Percentiles rank a stretch among this genome's conserved stretches.
Evolutionary conservation across 352 stramenopile genomes (phyloP).

Genomic region (Globisporangium solare): DNA sequence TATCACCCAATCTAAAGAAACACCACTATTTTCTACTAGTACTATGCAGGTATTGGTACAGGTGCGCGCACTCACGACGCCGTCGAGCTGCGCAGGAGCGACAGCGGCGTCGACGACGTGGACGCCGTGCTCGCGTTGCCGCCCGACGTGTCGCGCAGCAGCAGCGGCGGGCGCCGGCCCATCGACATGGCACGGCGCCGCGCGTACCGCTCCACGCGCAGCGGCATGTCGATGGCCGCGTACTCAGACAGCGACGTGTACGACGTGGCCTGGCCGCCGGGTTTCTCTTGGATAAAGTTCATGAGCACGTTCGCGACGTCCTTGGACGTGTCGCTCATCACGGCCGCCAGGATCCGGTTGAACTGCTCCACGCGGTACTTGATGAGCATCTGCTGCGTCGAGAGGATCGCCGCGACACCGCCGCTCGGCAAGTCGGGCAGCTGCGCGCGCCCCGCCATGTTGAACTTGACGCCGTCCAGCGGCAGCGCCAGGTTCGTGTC

Average conservation of each 20-base stretch:
- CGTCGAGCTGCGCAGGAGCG: neutral
- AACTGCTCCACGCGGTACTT: slow-evolving; percentile 62
- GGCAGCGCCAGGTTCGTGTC: slow-evolving; percentile 38
- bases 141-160: slow-evolving; percentile 24
- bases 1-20: too few relatives aligned
- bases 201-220: slow-evolving; percentile 57
- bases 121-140: neutral
- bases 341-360: slow-evolving; percentile 62
- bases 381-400: slow-evolving; percentile 53
- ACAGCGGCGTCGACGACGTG: neutral
- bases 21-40: neutral
- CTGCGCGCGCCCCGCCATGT: slow-evolving; percentile 36
- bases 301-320: slow-evolving; percentile 58
- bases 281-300: slow-evolving; percentile 79
- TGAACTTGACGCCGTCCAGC: slow-evolving; percentile 52
- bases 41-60: too few relatives aligned
- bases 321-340: slow-evolving; percentile 57
- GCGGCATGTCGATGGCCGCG: slow-evolving; percentile 61
- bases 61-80: neutral
- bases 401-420: slow-evolving; percentile 61
- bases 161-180: slow-evolving; percentile 29
- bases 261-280: slow-evolving; percentile 38
- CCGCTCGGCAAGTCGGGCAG: slow-evolving; percentile 47
- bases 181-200: slow-evolving; percentile 60
- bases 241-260: slow-evolving; percentile 78